phyloP scores from a whole-genome alignment of 768 basidiomycete species.

The Boletellus ananas region DNA sequence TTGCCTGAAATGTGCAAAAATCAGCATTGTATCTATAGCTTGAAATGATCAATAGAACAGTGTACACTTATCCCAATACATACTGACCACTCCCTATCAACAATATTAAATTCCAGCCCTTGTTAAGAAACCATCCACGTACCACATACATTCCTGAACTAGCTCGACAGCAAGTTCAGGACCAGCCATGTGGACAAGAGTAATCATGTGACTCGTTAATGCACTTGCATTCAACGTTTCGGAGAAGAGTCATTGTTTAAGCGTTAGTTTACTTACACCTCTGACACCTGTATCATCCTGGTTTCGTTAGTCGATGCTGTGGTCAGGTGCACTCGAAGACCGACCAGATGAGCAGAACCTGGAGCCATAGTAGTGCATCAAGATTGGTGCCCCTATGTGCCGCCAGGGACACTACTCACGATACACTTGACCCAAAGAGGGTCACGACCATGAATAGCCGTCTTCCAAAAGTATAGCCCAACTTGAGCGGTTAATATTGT shows the following conservation, averaged over 20 bases:
- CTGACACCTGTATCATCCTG: constrained; percentile 19
- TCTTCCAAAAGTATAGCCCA: constrained; percentile 20
- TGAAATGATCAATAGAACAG: not conserved
- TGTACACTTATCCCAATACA: constrained; percentile 19
- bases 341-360: constrained; percentile 24
- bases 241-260: not conserved
- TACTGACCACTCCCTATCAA: constrained; percentile 9
- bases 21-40: constrained; percentile 3
- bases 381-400: too few species aligned
- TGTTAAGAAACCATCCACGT: not conserved
- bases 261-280: constrained; percentile 7
- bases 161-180: not conserved
- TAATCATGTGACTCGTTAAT: constrained; percentile 6
- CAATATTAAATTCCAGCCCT: not conserved
- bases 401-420: constrained; percentile 7
- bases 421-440: constrained; percentile 20
- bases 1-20: constrained; percentile 1
- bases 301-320: constrained; percentile 2
- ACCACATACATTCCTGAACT: not conserved
- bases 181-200: constrained; percentile 1
- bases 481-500: constrained; percentile 22
- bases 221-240: constrained; percentile 5
- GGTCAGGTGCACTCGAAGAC: not conserved
- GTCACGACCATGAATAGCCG: constrained; percentile 13
- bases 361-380: not conserved